Percentiles rank a stretch among this genome's conserved stretches.
phyloP scores from a whole-genome alignment of 208 protist species.

The Trichomonas vaginalis region DNA sequence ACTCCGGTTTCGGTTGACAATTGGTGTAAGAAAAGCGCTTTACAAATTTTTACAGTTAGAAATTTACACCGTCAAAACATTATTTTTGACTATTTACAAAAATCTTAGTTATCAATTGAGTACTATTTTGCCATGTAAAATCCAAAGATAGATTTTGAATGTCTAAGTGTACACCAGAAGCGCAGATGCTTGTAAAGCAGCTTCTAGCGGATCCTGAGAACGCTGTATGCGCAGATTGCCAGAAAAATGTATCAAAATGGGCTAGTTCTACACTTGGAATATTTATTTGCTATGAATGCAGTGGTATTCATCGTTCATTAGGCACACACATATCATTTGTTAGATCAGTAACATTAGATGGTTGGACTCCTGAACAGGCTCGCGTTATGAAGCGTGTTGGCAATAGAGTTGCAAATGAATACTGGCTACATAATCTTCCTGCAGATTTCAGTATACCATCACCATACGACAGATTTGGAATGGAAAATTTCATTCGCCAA shows the following conservation, averaged over 20 bases:
- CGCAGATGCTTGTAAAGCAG: background rate
- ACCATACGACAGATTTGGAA: background rate
- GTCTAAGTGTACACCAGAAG: background rate
- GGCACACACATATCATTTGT: constrained; percentile 1
- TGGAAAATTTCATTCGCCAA: background rate
- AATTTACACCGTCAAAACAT: no score
- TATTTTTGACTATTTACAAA: no score
- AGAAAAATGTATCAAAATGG: background rate
- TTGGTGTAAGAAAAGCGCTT: no score
- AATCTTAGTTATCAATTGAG: no score
- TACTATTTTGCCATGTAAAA: no score
- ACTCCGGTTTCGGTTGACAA: no score
- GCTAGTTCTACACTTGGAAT: background rate
- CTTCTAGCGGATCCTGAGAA: background rate
- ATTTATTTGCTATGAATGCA: constrained; percentile 16
- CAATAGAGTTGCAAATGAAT: constrained; percentile 4
- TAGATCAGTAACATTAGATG: background rate
- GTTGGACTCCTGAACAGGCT: background rate
- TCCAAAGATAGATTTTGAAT: no score
- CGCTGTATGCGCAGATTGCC: background rate
- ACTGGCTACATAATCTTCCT: background rate
- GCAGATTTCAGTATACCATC: background rate
- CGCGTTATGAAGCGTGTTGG: constrained; percentile 9
- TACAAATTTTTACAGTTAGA: no score
- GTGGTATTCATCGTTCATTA: background rate